Evolutionary conservation across 371 early-diverging fungal species (phyloP).

Genomic region (Rhizopus stolonifer): DNA sequence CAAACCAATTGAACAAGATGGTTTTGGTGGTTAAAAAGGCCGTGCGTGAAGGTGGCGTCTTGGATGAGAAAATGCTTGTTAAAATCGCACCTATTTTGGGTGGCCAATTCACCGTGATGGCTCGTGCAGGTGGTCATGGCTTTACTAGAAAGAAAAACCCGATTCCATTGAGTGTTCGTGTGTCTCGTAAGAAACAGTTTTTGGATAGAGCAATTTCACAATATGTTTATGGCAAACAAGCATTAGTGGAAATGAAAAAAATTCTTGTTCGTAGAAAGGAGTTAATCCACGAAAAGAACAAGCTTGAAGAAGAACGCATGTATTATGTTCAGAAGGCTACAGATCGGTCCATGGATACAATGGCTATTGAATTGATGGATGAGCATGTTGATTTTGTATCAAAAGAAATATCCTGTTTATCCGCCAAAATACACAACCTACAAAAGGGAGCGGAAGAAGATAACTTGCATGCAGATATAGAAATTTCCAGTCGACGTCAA

Average conservation of each 20-base stretch:
- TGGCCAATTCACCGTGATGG: conserved; percentile 40
- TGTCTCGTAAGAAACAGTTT: conserved; percentile 49
- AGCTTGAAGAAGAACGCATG: conserved; percentile 61
- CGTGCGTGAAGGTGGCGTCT: conserved; percentile 46
- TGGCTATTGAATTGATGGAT: conserved; percentile 67
- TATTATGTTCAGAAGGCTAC: conserved; percentile 51
- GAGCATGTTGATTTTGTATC: conserved; percentile 76
- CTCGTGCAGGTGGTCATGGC: conserved; percentile 34
- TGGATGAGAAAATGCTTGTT: conserved; percentile 42
- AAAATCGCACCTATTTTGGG: conserved; percentile 43
- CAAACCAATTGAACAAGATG: conserved; percentile 54
- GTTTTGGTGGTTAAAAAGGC: conserved; percentile 50
- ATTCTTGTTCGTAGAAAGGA: conserved; percentile 44
- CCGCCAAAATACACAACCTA: conserved; percentile 60
- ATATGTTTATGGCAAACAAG: conserved; percentile 45
- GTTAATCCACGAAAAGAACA: conserved; percentile 61
- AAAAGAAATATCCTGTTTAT: conserved; percentile 72
- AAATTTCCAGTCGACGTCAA: conserved; percentile 19
- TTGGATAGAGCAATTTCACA: conserved; percentile 54
- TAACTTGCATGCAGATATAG: conserved; percentile 35
- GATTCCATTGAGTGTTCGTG: conserved; percentile 24
- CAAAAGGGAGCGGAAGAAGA: conserved; percentile 59
- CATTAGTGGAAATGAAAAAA: conserved; percentile 36
- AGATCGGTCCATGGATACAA: conserved; percentile 40
- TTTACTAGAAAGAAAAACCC: conserved; percentile 24